Evolutionary conservation across 2,329 filamentous ascomycete species (phyloP).

Genomic region (Claviceps maximensis): DNA sequence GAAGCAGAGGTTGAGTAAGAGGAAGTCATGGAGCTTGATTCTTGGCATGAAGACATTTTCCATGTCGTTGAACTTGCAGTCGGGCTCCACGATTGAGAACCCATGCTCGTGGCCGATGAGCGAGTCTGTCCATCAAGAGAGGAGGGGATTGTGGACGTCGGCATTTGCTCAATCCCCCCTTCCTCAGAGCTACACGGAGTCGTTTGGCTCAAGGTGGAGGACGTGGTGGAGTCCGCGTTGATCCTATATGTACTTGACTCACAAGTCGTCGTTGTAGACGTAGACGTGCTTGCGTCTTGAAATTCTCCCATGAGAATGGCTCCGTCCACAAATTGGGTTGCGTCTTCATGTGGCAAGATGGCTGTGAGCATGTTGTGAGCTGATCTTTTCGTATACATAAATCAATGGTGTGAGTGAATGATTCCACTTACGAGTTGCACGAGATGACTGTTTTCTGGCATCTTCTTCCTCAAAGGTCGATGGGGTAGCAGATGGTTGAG

Average conservation of each 20-base stretch:
- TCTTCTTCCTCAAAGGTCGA: neutral
- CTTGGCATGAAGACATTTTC: neutral
- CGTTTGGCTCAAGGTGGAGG: neutral
- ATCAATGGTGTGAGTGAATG: neutral
- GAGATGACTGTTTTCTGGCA: neutral
- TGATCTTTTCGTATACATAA: neutral
- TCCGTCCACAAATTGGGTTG: neutral
- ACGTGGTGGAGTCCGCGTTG: neutral
- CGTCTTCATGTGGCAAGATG: neutral
- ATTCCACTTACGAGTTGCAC: slow-evolving; percentile 1
- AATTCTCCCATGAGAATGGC: neutral
- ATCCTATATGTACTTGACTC: neutral
- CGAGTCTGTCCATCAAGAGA: neutral
- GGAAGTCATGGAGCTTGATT: neutral
- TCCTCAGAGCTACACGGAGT: neutral
- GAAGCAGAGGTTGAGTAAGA: neutral
- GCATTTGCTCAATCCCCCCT: neutral
- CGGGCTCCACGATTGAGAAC: neutral
- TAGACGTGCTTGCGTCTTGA: neutral
- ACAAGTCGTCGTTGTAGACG: neutral
- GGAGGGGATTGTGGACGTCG: neutral
- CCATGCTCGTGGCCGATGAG: neutral
- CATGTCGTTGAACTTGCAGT: neutral
- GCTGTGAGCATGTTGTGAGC: neutral
- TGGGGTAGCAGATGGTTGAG: slow-evolving; percentile 8